Percentiles rank a stretch among this genome's conserved stretches.
Conservation (phyloP, 2,329 filamentous ascomycete species). For the Alternaria gansuensis region DNA sequence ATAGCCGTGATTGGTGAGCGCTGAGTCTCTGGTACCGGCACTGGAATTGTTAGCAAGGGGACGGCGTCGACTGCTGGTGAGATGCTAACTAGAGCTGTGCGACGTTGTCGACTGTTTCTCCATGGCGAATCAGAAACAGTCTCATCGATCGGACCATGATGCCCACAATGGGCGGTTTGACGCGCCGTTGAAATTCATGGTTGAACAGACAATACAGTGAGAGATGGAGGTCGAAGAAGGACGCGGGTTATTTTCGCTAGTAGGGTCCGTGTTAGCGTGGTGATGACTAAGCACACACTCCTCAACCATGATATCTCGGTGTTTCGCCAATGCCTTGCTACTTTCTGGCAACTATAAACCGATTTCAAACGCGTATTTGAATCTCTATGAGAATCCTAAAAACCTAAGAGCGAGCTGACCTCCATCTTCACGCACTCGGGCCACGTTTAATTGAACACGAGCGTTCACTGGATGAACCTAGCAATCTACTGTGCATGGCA, state of each 20-base stretch:
- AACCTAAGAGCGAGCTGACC: too few species aligned
- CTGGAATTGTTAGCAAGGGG: constrained; percentile 55
- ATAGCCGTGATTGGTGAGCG: constrained; percentile 81
- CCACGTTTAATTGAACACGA: too few species aligned
- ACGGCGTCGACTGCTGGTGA: constrained; percentile 2
- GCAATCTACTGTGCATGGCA: too few species aligned
- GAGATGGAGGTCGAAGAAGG: constrained; percentile 5
- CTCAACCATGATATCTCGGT: too few species aligned
- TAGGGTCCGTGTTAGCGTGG: constrained; percentile 26
- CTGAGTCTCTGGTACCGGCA: constrained; percentile 82
- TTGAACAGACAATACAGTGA: constrained; percentile 10
- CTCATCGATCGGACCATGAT: constrained; percentile 59
- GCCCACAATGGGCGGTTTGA: constrained; percentile 29
- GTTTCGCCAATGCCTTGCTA: too few species aligned
- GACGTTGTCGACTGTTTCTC: constrained; percentile 90
- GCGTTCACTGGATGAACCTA: too few species aligned
- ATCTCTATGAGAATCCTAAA: too few species aligned
- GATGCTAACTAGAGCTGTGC: constrained; percentile 72
- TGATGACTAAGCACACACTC: constrained; percentile 10
- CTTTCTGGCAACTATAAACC: too few species aligned
- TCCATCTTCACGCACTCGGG: too few species aligned
- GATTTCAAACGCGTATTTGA: too few species aligned
- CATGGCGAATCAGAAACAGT: constrained; percentile 83
- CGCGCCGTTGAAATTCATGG: constrained; percentile 28
- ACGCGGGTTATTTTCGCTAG: constrained; percentile 12